Conservation (phyloP, 306 rosid species). For the Dalbergia oliveri region DNA sequence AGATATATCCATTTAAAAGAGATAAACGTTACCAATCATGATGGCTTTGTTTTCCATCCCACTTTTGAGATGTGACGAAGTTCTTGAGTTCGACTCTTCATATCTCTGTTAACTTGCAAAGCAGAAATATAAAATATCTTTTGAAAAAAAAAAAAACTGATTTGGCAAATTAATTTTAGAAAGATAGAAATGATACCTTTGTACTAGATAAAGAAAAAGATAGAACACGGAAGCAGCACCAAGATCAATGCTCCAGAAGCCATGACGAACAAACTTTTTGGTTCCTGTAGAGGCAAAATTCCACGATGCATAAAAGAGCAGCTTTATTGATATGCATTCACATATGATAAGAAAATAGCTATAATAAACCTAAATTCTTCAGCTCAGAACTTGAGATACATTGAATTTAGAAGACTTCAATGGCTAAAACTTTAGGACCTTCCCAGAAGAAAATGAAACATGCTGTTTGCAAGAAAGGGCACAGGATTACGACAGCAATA, state of each 20-base stretch:
- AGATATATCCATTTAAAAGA: not conserved
- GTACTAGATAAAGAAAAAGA: constrained; percentile 59
- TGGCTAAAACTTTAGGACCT: not conserved
- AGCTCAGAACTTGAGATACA: not conserved
- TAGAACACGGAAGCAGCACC: constrained; percentile 69
- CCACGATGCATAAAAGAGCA: not conserved
- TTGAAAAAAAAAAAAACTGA: not conserved
- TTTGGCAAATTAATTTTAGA: not conserved
- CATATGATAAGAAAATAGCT: not conserved
- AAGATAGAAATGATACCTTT: not conserved
- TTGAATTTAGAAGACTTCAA: not conserved
- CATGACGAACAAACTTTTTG: constrained; percentile 59
- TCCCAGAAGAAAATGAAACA: too few relatives aligned
- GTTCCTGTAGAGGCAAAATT: constrained; percentile 55
- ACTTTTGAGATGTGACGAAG: constrained; percentile 63
- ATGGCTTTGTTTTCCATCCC: constrained; percentile 31
- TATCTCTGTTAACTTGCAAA: constrained; percentile 58
- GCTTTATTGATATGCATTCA: not conserved
- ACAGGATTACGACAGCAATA: too few relatives aligned
- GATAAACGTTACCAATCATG: not conserved
- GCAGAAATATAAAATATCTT: not conserved
- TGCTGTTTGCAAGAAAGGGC: too few relatives aligned
- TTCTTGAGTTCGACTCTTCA: constrained; percentile 55
- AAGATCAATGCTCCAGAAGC: constrained; percentile 62
- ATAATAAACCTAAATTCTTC: not conserved